Base-by-base conservation (phyloP, 768 basidiomycete species). In the Rhizopogon vulgaris region DNA sequence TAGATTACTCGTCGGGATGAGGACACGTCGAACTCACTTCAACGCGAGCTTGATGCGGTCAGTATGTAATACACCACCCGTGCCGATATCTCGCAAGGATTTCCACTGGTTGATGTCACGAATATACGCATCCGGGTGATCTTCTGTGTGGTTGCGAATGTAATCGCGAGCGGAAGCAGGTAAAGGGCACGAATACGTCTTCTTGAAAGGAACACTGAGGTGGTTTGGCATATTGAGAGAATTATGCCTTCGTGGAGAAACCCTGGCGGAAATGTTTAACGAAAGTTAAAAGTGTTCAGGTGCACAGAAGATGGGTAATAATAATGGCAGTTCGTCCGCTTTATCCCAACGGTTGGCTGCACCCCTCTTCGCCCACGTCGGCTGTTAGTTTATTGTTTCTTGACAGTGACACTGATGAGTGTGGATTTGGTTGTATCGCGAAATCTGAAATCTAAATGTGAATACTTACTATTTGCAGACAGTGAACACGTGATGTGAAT, bases 121-220 rank as follows among this genome's bases (percentile, higher is more conserved):
- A 62, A 74, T 83, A 73, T 91, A 94, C 24, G 85, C 83, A 58
- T 94, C 91, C 2, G 93, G 91, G 60, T 94, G 89, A 32, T 82
- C 79, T 25, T 85, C 83, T 2, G 76, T 74, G 64, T 86, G 79
- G 37, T 78, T 59, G n/a, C 74, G 72, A 28, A 95, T 84, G 66
- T 91, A 91, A 38, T 73, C 73, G 36, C 83, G 78, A 1, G 84
- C 74, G 1, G 80, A 66, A 18, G 74, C 68, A 25, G 75, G 77
- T 56, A 92, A 71, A 36, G 79, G 73, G 39, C 83, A 61, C 1
- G 72, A 63, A 52, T 79, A 80, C 0, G 87, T 80, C 64, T 72
- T 81, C 71, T 93, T 93, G 77, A 82, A 81, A 0, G 90, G 88
- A 39, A 94, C 70, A 4, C 73, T 64, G 42, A 93, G 75, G 49